Evolutionary conservation across 2,329 filamentous ascomycete species (phyloP), one percentile per base, ranked within the genome.

Genomic region (Aspergillus latus): DNA sequence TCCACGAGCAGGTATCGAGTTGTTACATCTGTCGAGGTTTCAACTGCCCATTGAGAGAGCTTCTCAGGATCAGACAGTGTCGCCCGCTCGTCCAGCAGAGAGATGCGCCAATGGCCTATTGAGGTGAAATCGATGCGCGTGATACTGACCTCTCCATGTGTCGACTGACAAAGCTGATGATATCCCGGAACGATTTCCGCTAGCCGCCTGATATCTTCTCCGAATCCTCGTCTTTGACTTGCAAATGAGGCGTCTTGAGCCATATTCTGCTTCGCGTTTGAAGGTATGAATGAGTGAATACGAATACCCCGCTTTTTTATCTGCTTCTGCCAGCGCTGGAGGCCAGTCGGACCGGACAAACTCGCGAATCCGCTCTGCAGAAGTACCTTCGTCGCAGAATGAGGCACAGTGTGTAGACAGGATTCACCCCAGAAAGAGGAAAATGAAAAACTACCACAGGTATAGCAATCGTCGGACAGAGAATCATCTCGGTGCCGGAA

Each of bases 1-100:
- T 53, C 50, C 6, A 53, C n/a, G 4, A 47, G 21, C 2, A 53
- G 13, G n/a, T 53, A 53, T 30, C 43, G 9, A 16, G 43, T 37
- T 1, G 11, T 9, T 0, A 32, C 30, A 8, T 28, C 9, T 13
- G 21, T 9, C 16, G 16, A 4, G 2, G 11, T 11, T 16, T 29
- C 13, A n/a, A 4, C 26, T n/a, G 30, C 6, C 50, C 32, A 34
- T 13, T 6, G 29, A 16, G 16, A 4, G 7, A 46, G 37, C 13
- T n/a, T n/a, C 10, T 16, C 1, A 3, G 11, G 15, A 3, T 37
- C 5, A 1, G 16, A n/a, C 2, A 46, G 43, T n/a, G 6, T 21
- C 16, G 2, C 2, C 21, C 0, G 5, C 11, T 29, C 21, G 21
- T 3, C 2, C 2, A 21, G 43, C 32, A 4, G 16, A 11, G 28